These are phyloP conservation scores for Croton laevigatus DNA, from an alignment of 441 rosid species.

Conservation along the genomic window DNA sequence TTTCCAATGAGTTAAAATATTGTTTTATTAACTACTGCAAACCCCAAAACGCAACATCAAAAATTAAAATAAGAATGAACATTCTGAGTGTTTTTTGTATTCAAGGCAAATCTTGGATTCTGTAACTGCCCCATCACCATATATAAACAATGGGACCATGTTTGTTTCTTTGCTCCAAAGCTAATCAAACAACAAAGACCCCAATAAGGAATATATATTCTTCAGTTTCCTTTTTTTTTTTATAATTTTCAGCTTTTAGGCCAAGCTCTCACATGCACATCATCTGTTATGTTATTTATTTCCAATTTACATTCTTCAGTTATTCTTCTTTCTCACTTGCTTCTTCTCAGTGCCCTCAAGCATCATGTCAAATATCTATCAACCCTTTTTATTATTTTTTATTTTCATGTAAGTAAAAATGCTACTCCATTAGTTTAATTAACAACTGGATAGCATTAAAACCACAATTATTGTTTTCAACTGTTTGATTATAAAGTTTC, in stretches of 20 bases:
- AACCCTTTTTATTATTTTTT: not conserved
- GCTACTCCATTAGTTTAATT: not conserved
- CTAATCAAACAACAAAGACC: conserved; percentile 1
- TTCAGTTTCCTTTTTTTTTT: too few species aligned
- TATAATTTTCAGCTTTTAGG: not conserved
- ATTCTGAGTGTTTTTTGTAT: not conserved
- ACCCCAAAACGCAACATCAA: not conserved
- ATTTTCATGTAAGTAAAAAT: not conserved
- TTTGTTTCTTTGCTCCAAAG: conserved; percentile 21
- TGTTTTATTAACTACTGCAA: not conserved
- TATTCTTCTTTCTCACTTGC: not conserved
- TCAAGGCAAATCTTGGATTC: not conserved
- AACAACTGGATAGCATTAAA: conserved; percentile 14
- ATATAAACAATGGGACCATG: not conserved
- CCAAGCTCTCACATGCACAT: not conserved
- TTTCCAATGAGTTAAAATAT: not conserved
- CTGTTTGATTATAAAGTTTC: not conserved
- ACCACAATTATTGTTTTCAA: not conserved
- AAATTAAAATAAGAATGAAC: not conserved
- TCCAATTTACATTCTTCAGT: not conserved
- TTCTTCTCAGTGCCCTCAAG: too few species aligned
- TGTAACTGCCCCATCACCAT: not conserved
- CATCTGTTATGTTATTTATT: not conserved
- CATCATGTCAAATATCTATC: not conserved
- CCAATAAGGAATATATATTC: too few species aligned